Base-by-base conservation (phyloP, 306 rosid species). In the Elaeagnus macrophylla region DNA sequence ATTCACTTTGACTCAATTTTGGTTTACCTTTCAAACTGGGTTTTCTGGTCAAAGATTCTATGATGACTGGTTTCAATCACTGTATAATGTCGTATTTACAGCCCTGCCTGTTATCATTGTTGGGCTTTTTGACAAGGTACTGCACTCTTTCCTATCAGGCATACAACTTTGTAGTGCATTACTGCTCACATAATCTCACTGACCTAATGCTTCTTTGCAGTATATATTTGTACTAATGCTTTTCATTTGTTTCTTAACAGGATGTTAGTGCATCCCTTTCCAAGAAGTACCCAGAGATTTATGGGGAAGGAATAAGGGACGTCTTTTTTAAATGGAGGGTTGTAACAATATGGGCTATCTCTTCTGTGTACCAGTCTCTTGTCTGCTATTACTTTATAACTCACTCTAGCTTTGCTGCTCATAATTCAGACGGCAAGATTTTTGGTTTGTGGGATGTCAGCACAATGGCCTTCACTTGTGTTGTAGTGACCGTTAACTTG, bases 21-120 rank as follows among this genome's bases (percentile, higher is more conserved):
- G 97, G 95, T 91, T 82, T 81, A 91, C 95, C 61, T 91, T 91
- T 60, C 88, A 91, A 72, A 91, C 96, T 60, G 97, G 97, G 62
- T 91, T 78, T 65, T 91, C 97, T 67, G 97, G 97, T 68, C 97
- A 91, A 68, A 86, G 97, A 69, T 91, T 91, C 70, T 91, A 91
- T 64, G 97, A 91, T 59, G 95, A 91, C 72, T 91, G 96, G 97
- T 82, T 76, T 67, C 97, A 91, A 69, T 86, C 97, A 37, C 58
- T 91, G 39, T 91, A 80, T 69, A 91, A 91, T 73, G 97, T 91
- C 68, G 82, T 91, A 67, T 91, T 91, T 67, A 84, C 97, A 0
- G 97, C 97, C 50, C 69, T 86, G 73, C 97, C 97, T 36, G 97
- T 91, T 62, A 78, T 91, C 72, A 78, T 84, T 8, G 94, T 91